Evolutionary conservation across 306 rosid genomes (phyloP).

Genomic region (Begonia peltatifolia): DNA sequence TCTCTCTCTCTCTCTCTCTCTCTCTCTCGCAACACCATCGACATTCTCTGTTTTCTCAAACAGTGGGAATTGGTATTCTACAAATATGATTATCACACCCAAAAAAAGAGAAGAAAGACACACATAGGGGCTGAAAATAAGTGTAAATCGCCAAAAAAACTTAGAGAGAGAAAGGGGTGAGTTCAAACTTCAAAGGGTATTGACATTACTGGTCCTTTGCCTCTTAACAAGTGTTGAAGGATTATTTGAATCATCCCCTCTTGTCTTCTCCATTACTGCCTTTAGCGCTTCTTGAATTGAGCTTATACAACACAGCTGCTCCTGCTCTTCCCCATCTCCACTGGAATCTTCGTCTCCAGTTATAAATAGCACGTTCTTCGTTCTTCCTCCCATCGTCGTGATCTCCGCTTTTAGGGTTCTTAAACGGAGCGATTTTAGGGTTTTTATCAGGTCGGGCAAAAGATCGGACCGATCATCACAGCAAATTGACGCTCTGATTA

Average conservation of each 20-base stretch:
- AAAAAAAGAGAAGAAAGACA: too few species aligned
- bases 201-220: constrained; percentile 59
- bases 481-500: constrained; percentile 72
- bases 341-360: constrained; percentile 48
- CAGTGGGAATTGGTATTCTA: too few species aligned
- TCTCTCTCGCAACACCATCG: too few species aligned
- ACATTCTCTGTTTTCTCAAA: too few species aligned
- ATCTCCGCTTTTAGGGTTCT: constrained; percentile 80
- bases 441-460: constrained; percentile 66
- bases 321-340: constrained; percentile 8
- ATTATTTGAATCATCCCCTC: constrained; percentile 28
- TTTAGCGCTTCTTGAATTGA: constrained; percentile 79
- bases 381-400: constrained; percentile 65
- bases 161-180: background rate
- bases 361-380: constrained; percentile 62
- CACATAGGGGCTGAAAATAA: too few species aligned
- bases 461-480: constrained; percentile 85
- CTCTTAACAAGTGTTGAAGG: constrained; percentile 66
- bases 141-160: too few species aligned
- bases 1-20: too few species aligned
- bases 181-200: constrained; percentile 25
- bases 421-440: constrained; percentile 45
- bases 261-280: constrained; percentile 73
- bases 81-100: too few species aligned
- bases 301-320: constrained; percentile 36